These are phyloP conservation scores for Hemerocallis citrina DNA, from an alignment of 106 monocot genomes.

Conservation along the genomic window DNA sequence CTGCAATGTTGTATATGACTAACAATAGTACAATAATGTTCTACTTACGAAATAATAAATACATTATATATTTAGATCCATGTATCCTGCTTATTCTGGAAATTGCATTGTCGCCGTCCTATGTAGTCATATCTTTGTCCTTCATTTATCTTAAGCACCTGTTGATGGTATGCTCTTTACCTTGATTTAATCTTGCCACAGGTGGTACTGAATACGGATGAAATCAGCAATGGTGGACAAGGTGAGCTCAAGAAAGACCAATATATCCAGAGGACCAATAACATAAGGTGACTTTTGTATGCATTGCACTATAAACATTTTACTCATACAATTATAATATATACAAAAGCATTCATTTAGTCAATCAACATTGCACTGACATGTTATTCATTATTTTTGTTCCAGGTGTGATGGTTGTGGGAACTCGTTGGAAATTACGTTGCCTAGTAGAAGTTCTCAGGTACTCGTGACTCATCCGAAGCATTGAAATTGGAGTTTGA, in stretches of 20 bases:
- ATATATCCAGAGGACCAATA: slow-evolving; percentile 42
- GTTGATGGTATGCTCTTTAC: background rate
- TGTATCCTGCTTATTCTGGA: too few species aligned
- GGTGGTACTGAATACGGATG: slow-evolving; percentile 83
- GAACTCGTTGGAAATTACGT: slow-evolving; percentile 48
- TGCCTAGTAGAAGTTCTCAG: slow-evolving; percentile 82
- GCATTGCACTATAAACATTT: background rate
- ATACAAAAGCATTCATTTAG: background rate
- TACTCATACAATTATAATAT: background rate
- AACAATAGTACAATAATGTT: too few species aligned
- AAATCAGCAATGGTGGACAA: slow-evolving; percentile 55
- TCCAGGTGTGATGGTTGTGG: slow-evolving; percentile 61
- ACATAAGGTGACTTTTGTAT: slow-evolving; percentile 38
- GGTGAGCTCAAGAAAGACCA: slow-evolving; percentile 35
- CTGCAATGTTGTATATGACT: too few species aligned
- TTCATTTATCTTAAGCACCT: background rate
- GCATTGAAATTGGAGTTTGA: background rate
- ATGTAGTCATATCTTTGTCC: background rate
- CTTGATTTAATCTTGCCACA: slow-evolving; percentile 11
- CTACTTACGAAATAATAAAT: too few species aligned
- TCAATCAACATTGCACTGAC: background rate
- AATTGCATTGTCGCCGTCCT: too few species aligned
- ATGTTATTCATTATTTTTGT: background rate
- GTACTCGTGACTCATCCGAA: slow-evolving; percentile 5
- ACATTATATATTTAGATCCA: too few species aligned